Conservation (phyloP, 2,329 filamentous ascomycete species). For the Talaromyces marneffei region DNA sequence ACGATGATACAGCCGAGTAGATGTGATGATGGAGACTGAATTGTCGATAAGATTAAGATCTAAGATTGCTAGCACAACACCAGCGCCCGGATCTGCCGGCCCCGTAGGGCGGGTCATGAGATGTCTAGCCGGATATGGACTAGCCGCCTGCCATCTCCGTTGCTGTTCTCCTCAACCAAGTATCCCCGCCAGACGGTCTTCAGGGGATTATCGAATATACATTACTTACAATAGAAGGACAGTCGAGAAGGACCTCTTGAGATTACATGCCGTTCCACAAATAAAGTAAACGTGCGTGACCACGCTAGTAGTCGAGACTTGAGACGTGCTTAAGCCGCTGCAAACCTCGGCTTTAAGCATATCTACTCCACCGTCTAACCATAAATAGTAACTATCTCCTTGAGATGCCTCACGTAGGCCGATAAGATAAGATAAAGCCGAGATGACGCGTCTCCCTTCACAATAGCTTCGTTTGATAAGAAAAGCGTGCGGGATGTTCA, state of each 20-base stretch:
- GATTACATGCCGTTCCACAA: background rate
- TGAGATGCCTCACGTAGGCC: background rate
- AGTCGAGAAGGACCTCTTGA: background rate
- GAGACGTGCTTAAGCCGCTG: background rate
- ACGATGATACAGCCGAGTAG: background rate
- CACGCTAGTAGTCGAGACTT: background rate
- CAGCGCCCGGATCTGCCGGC: background rate
- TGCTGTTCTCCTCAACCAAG: background rate
- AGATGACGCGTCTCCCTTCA: background rate
- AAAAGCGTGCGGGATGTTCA: background rate
- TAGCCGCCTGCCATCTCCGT: background rate
- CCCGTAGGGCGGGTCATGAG: background rate
- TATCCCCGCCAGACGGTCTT: background rate
- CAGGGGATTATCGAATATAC: too few relatives aligned
- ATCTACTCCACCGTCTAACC: background rate
- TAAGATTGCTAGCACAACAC: too few relatives aligned
- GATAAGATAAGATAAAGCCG: background rate
- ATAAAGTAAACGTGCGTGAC: background rate
- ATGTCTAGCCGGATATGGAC: background rate
- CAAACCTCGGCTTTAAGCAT: background rate
- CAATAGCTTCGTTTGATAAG: background rate
- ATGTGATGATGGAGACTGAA: background rate
- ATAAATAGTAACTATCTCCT: background rate
- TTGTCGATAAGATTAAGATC: constrained; percentile 2
- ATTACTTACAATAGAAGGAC: background rate